These are phyloP conservation scores for Blastocystis sp. DNA, from an alignment of 352 stramenopile genomes.

Conservation along the genomic window DNA sequence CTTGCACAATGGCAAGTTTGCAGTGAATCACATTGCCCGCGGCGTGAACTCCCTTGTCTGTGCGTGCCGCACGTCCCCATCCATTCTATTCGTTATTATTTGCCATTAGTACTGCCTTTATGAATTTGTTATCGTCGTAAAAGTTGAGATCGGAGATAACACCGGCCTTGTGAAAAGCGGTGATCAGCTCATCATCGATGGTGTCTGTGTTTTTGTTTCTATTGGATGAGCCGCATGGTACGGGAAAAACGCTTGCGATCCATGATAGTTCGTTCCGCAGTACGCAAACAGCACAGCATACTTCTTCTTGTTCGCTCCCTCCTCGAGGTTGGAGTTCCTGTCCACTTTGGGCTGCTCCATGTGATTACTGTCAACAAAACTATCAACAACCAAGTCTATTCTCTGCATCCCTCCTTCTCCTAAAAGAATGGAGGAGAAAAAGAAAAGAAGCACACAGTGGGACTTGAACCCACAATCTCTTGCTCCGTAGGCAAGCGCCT, in stretches of 20 bases:
- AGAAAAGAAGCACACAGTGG: neutral
- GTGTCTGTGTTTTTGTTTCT: constrained; percentile 84
- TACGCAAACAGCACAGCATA: constrained; percentile 83
- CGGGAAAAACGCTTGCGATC: constrained; percentile 80
- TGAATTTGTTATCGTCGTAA: constrained; percentile 79
- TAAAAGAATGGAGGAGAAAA: neutral
- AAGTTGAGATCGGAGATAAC: constrained; percentile 82
- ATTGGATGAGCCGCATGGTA: neutral
- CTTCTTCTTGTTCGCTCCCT: constrained; percentile 74
- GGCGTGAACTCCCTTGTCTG: constrained; percentile 85
- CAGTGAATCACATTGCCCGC: constrained; percentile 80
- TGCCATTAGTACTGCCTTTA: neutral
- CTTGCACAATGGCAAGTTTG: constrained; percentile 81
- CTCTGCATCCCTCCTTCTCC: neutral
- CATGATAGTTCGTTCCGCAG: constrained; percentile 83
- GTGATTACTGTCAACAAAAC: neutral
- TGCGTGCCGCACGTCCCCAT: constrained; percentile 82
- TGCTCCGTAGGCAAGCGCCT: neutral
- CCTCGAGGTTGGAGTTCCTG: neutral
- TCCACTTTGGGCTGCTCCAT: neutral
- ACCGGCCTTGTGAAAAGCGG: constrained; percentile 81
- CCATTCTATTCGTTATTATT: constrained; percentile 74
- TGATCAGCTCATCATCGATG: constrained; percentile 83
- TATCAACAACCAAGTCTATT: too few relatives aligned
- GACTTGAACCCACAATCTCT: neutral